Conservation (phyloP, 129 eudicot genomes). For the Silybum marianum region DNA sequence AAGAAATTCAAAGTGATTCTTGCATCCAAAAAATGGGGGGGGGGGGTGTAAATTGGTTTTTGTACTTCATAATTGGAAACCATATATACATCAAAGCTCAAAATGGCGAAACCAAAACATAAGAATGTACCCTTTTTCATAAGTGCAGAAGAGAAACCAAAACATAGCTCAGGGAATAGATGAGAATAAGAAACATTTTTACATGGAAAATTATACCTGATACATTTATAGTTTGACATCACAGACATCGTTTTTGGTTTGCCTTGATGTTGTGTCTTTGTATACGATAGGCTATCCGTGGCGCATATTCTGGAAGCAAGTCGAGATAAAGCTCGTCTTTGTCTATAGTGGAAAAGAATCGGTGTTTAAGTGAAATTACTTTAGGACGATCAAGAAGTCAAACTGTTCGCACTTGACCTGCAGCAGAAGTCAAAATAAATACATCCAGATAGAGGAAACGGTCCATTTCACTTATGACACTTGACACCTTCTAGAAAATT, state of each 20-base stretch:
- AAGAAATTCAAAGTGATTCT: no score
- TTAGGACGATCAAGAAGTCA: slow-evolving; percentile 55
- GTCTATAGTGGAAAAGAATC: slow-evolving; percentile 50
- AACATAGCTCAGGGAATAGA: background rate
- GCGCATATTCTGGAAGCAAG: slow-evolving; percentile 46
- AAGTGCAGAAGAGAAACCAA: background rate
- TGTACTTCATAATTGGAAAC: no score
- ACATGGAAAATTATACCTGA: slow-evolving; percentile 51
- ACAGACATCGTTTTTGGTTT: slow-evolving; percentile 73
- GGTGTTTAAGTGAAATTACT: slow-evolving; percentile 46
- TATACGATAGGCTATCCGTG: slow-evolving; percentile 47
- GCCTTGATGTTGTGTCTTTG: slow-evolving; percentile 56
- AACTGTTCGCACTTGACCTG: slow-evolving; percentile 44
- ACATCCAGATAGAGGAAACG: no score
- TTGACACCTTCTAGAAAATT: no score
- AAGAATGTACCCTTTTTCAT: background rate
- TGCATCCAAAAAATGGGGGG: background rate
- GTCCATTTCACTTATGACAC: no score
- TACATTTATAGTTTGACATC: slow-evolving; percentile 76
- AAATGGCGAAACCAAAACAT: no score
- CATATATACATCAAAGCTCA: background rate
- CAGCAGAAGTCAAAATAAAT: no score
- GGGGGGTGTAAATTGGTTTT: background rate
- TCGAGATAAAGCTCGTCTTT: slow-evolving; percentile 55
- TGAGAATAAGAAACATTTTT: background rate